phyloP scores from a whole-genome alignment of 306 rosid species.

The Hippophae tibetana region DNA sequence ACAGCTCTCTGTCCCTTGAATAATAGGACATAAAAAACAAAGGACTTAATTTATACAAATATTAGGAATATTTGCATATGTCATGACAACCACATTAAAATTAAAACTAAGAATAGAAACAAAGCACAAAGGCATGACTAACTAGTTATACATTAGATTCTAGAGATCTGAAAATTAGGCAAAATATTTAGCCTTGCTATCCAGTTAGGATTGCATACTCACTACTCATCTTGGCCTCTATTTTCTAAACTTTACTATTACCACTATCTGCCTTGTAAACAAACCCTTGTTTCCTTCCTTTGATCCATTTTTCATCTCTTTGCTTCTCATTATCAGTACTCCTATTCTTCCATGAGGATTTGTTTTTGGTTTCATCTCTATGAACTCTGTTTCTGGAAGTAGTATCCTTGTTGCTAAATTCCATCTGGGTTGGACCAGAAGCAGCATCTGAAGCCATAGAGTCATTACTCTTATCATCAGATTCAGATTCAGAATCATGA shows the following conservation, averaged over 20 bases:
- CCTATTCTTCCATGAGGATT: conserved; percentile 23
- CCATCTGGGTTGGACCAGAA: conserved; percentile 46
- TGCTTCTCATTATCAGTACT: conserved; percentile 28
- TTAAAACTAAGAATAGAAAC: too few relatives aligned
- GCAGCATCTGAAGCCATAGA: conserved; percentile 82
- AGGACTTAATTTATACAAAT: too few relatives aligned
- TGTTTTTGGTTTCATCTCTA: conserved; percentile 17
- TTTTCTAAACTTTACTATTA: conserved; percentile 40
- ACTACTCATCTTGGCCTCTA: too few relatives aligned
- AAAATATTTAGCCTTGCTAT: too few relatives aligned
- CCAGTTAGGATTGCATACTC: too few relatives aligned
- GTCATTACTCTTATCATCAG: conserved; percentile 38
- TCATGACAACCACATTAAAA: too few relatives aligned
- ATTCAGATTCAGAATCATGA: conserved; percentile 4
- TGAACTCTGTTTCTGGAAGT: conserved; percentile 1
- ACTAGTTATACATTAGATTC: too few relatives aligned
- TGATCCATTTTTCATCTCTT: conserved; percentile 20
- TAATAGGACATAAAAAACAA: too few relatives aligned
- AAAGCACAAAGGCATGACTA: too few relatives aligned
- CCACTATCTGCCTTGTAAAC: conserved; percentile 42
- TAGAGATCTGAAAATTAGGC: too few relatives aligned
- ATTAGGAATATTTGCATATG: too few relatives aligned
- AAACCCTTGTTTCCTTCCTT: conserved; percentile 16
- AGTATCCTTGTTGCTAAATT: conserved; percentile 22
- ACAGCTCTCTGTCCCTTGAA: too few relatives aligned